phyloP scores from a whole-genome alignment of 129 eudicot genomes.

The Daucus carota region DH1_v3.0 NC_030386.2:26981001-26981500 shows the following conservation, averaged over 20 bases:
- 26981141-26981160: slow-evolving; percentile 63
- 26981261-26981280: slow-evolving; percentile 74
- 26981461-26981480: slow-evolving; percentile 23
- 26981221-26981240: slow-evolving; percentile 66
- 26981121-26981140: slow-evolving; percentile 54
- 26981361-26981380: slow-evolving; percentile 26
- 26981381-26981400: background rate
- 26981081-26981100: slow-evolving; percentile 85
- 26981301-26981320: slow-evolving; percentile 20
- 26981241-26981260: slow-evolving; percentile 64
- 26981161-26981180: slow-evolving; percentile 58
- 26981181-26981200: slow-evolving; percentile 74
- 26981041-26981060: background rate
- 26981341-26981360: slow-evolving; percentile 9
- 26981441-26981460: slow-evolving; percentile 11
- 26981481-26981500: slow-evolving; percentile 39
- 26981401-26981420: background rate
- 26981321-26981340: background rate
- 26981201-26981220: slow-evolving; percentile 36
- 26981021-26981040: background rate
- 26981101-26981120: slow-evolving; percentile 59
- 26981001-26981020: slow-evolving; percentile 7
- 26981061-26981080: background rate
- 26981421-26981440: slow-evolving; percentile 9
- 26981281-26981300: slow-evolving; percentile 44